These are phyloP conservation scores for Tephrocybe sp. DNA, from an alignment of 768 basidiomycete genomes.

Conservation along the genomic window DNA sequence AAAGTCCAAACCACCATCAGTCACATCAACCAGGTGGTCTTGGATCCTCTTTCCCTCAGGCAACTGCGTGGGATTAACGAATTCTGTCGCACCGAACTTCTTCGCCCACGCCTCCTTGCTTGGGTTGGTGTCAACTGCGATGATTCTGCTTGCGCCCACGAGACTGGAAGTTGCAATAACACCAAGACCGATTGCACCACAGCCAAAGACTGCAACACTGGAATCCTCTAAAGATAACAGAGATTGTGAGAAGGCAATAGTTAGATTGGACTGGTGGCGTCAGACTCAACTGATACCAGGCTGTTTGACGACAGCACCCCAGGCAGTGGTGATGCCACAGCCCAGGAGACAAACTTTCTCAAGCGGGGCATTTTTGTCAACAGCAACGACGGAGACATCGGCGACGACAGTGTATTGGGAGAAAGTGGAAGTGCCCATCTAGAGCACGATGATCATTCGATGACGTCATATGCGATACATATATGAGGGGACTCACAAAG, in stretches of 20 bases:
- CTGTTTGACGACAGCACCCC: conserved; percentile 94
- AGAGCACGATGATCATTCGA: background rate
- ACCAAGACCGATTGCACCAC: conserved; percentile 94
- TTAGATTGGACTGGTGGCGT: background rate
- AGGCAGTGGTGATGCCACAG: conserved; percentile 97
- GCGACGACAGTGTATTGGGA: conserved; percentile 99
- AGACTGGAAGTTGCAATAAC: conserved; percentile 76
- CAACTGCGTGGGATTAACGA: conserved; percentile 77
- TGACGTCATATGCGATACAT: background rate
- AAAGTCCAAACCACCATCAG: conserved; percentile 95
- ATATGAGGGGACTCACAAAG: conserved; percentile 61
- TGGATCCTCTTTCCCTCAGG: conserved; percentile 83
- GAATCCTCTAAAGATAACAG: conserved; percentile 57
- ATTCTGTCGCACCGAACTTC: conserved; percentile 95
- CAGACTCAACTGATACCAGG: conserved; percentile 70
- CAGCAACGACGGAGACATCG: conserved; percentile 93
- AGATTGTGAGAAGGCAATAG: background rate
- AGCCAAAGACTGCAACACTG: conserved; percentile 92
- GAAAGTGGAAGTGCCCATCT: conserved; percentile 99
- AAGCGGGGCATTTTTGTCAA: conserved; percentile 82
- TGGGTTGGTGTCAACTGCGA: conserved; percentile 90
- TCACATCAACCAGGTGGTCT: conserved; percentile 86
- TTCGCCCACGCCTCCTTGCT: conserved; percentile 83
- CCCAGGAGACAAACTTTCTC: conserved; percentile 97
- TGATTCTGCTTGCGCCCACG: conserved; percentile 83